Evolutionary conservation across 148 eudicot genomes (phyloP).

Genomic region (Heliosperma pusillum): DNA sequence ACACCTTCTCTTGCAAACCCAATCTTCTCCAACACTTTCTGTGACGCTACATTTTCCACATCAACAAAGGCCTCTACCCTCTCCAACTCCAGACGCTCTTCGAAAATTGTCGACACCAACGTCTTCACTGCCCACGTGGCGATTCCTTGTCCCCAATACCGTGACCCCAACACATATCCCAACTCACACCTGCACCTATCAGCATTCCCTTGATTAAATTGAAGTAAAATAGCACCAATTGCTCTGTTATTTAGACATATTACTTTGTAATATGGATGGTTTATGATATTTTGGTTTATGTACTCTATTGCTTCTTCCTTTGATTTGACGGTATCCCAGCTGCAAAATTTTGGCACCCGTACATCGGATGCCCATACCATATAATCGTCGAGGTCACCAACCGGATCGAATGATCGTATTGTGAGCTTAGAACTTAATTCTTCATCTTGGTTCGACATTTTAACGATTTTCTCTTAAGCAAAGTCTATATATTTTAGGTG

Average conservation of each 20-base stretch:
- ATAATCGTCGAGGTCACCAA: slow-evolving; percentile 16
- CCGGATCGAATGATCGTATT: slow-evolving; percentile 13
- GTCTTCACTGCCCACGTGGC: slow-evolving; percentile 42
- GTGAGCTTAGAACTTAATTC: neutral
- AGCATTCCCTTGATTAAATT: slow-evolving; percentile 6
- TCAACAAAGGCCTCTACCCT: slow-evolving; percentile 44
- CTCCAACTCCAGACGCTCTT: slow-evolving; percentile 38
- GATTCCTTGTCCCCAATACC: too few relatives aligned
- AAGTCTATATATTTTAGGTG: neutral
- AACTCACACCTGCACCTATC: too few relatives aligned
- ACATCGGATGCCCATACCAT: slow-evolving; percentile 32
- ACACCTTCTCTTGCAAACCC: slow-evolving; percentile 46
- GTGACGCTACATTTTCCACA: slow-evolving; percentile 46
- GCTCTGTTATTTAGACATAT: slow-evolving; percentile 39
- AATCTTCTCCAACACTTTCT: slow-evolving; percentile 52
- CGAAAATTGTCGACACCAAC: slow-evolving; percentile 30
- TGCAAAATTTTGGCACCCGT: slow-evolving; percentile 19
- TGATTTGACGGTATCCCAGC: slow-evolving; percentile 11
- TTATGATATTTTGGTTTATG: slow-evolving; percentile 28
- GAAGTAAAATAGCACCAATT: slow-evolving; percentile 36
- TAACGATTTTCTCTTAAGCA: neutral
- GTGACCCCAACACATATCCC: too few relatives aligned
- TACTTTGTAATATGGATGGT: slow-evolving; percentile 40
- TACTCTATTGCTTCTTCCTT: slow-evolving; percentile 33
- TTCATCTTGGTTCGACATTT: slow-evolving; percentile 15